Percentiles rank a stretch among this genome's conserved stretches.
These are phyloP conservation scores for Cutaneotrichosporon daszewskae DNA, from an alignment of 1,284 basidiomycete genomes.

Conservation along the genomic window DNA sequence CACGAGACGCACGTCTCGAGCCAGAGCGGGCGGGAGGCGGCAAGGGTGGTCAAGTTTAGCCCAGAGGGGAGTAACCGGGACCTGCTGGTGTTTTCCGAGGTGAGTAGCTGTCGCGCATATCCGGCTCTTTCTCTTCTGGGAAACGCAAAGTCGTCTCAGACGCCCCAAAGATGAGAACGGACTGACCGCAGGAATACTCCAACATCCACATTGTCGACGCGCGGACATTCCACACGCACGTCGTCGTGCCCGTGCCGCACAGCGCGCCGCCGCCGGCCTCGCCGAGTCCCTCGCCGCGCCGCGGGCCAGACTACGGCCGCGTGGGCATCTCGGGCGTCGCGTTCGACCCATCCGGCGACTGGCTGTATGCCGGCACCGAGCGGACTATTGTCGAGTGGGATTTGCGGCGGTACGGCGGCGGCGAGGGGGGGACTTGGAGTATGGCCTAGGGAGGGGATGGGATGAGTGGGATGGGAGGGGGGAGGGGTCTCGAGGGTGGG, in stretches of 20 bases:
- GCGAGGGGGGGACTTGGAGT: conserved; percentile 33
- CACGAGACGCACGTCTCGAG: conserved; percentile 16
- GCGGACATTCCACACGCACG: conserved; percentile 43
- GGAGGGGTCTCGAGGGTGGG: neutral
- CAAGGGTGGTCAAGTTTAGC: conserved; percentile 46
- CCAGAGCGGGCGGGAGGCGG: conserved; percentile 39
- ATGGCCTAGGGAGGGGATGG: conserved; percentile 25
- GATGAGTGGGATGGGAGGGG: neutral
- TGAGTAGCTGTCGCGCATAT: no score
- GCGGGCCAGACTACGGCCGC: conserved; percentile 29
- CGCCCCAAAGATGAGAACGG: no score
- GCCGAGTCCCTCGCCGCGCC: conserved; percentile 5
- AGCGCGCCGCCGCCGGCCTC: neutral
- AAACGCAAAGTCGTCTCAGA: no score
- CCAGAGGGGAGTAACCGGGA: conserved; percentile 43
- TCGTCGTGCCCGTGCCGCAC: conserved; percentile 39
- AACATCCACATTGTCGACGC: conserved; percentile 48
- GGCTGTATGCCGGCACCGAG: conserved; percentile 46
- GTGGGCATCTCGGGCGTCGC: conserved; percentile 42
- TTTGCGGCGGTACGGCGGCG: conserved; percentile 33
- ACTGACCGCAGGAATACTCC: conserved; percentile 41
- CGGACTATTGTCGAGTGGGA: conserved; percentile 47
- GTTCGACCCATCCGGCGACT: conserved; percentile 46
- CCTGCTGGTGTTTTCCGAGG: conserved; percentile 43
- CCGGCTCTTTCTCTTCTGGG: no score